These are phyloP conservation scores for Xylariomycetidae sp. DNA, from an alignment of 2,329 filamentous ascomycete genomes.

Conservation along the genomic window DNA sequence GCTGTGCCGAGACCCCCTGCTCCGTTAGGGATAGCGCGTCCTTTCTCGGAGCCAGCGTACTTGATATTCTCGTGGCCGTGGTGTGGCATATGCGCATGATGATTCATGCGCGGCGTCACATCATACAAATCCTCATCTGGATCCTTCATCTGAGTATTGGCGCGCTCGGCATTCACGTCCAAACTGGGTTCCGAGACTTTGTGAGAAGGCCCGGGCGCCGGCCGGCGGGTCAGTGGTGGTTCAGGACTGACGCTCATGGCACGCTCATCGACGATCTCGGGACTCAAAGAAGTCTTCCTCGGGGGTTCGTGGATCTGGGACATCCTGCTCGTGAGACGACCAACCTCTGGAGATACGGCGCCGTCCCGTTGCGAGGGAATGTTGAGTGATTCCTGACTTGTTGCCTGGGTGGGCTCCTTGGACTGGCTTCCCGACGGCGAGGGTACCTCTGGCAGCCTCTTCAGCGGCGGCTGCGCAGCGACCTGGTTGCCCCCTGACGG, in stretches of 20 bases:
- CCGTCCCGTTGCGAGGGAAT: not conserved
- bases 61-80: constrained; percentile 15
- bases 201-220: no score
- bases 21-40: constrained; percentile 9
- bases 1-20: constrained; percentile 2
- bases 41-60: constrained; percentile 16
- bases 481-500: not conserved
- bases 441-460: no score
- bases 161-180: constrained; percentile 21
- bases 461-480: not conserved
- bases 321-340: constrained; percentile 20
- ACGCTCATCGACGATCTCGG: constrained; percentile 13
- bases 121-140: constrained; percentile 25
- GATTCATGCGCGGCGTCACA: constrained; percentile 21
- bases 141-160: constrained; percentile 15
- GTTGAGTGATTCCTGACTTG: not conserved
- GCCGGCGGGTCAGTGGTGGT: constrained; percentile 9
- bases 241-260: constrained; percentile 22
- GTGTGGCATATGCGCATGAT: no score
- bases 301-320: constrained; percentile 10
- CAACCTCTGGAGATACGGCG: constrained; percentile 4
- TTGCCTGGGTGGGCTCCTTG: not conserved
- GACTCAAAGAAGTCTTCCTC: constrained; percentile 14
- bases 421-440: not conserved
- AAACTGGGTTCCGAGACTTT: constrained; percentile 21